Evolutionary conservation across 202 grass and related monocot genomes (phyloP).

Genomic region (Panicum virgatum): DNA sequence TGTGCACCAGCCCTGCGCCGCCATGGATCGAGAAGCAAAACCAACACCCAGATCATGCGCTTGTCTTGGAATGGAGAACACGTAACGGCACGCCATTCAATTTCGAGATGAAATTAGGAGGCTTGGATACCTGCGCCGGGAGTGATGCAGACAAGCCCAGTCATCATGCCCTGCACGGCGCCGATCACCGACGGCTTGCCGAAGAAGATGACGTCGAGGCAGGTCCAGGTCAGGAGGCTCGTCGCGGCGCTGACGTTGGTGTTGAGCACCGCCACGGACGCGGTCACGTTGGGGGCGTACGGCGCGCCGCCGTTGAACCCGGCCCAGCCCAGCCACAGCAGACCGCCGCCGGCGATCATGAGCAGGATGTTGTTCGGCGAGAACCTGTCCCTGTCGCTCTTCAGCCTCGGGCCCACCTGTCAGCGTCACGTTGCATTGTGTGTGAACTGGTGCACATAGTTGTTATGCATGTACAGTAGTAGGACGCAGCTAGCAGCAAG

Average conservation of each 20-base stretch:
- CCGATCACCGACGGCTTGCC: conserved; percentile 79
- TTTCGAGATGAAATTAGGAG: not conserved
- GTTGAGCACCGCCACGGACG: conserved; percentile 64
- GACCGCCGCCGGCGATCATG: conserved; percentile 68
- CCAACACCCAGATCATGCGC: not conserved
- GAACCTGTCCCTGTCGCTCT: conserved; percentile 70
- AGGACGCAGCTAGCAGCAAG: too few relatives aligned
- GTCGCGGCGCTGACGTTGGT: conserved; percentile 70
- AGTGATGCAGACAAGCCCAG: conserved; percentile 75
- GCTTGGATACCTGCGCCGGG: conserved; percentile 55
- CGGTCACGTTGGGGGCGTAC: conserved; percentile 58
- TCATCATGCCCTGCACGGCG: conserved; percentile 87
- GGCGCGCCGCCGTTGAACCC: conserved; percentile 84
- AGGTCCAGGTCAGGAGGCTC: conserved; percentile 70
- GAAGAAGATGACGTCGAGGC: conserved; percentile 75
- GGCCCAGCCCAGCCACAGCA: conserved; percentile 81
- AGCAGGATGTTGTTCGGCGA: conserved; percentile 71
- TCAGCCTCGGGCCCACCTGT: conserved; percentile 74
- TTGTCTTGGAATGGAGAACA: too few relatives aligned
- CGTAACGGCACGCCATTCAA: too few relatives aligned
- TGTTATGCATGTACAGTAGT: not conserved
- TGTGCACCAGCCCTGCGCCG: conserved; percentile 62
- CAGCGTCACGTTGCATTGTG: not conserved
- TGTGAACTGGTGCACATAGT: too few relatives aligned
- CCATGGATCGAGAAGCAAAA: not conserved